These are phyloP conservation scores for Gossypium davidsonii DNA, from an alignment of 441 rosid species.

Conservation along the genomic window DNA sequence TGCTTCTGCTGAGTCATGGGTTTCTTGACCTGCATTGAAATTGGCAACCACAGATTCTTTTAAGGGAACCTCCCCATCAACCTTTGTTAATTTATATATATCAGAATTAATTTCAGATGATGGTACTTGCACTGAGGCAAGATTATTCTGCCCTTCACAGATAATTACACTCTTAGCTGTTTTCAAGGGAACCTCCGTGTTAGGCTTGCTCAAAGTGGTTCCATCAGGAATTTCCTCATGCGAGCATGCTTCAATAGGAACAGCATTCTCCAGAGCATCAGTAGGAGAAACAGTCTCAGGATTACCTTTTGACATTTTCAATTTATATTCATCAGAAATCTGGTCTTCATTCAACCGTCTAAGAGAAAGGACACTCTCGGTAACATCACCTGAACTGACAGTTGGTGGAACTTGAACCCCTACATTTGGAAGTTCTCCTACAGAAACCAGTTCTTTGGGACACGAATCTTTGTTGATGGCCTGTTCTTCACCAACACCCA, in stretches of 20 bases:
- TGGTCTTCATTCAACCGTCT: constrained; percentile 4
- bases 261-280: constrained; percentile 16
- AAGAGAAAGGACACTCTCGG: no score
- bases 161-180: neutral
- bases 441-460: no score
- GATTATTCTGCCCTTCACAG: neutral
- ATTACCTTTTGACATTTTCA: constrained; percentile 7
- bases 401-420: no score
- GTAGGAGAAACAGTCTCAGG: constrained; percentile 19
- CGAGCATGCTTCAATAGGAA: constrained; percentile 2
- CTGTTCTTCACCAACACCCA: no score
- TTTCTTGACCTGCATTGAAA: neutral
- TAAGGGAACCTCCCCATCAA: neutral
- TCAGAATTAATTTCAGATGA: neutral
- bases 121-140: neutral
- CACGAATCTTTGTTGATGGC: no score
- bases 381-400: no score
- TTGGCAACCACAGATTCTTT: neutral
- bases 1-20: neutral
- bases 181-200: neutral
- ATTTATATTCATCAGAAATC: constrained; percentile 14
- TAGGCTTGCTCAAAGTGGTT: constrained; percentile 10
- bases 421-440: no score
- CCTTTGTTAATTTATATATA: neutral
- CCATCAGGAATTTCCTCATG: constrained; percentile 17